A percentile compares a stretch with the other conserved stretches of the same genome.
phyloP scores from a whole-genome alignment of 176 grass and related monocot genomes.

The Alloteropsis semialata region DNA sequence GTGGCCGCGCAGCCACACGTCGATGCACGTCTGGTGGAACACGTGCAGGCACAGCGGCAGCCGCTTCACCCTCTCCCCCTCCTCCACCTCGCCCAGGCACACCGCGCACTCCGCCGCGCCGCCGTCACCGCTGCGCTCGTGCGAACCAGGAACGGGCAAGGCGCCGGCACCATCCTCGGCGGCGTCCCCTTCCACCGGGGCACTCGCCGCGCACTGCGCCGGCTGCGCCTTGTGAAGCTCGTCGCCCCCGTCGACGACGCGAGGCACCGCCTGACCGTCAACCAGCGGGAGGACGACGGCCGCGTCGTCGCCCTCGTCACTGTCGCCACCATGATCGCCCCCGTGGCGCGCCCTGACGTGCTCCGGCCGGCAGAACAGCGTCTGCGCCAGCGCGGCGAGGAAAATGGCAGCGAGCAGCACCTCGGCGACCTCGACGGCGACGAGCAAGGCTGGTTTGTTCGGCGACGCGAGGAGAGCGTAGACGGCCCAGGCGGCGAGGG shows the following conservation, averaged over 20 bases:
- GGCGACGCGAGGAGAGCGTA: neutral
- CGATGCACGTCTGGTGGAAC: conserved; percentile 39
- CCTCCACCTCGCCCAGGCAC: conserved; percentile 45
- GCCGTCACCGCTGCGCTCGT: conserved; percentile 3
- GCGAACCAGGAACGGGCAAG: neutral
- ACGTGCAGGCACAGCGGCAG: conserved; percentile 10
- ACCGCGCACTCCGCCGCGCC: conserved; percentile 37
- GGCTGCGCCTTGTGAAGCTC: neutral
- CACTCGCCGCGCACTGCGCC: neutral
- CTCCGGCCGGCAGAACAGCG: too few species aligned
- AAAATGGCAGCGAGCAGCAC: neutral
- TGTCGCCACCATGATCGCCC: too few species aligned
- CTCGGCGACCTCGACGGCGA: neutral
- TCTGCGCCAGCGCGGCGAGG: neutral
- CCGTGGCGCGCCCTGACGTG: too few species aligned
- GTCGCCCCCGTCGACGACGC: neutral
- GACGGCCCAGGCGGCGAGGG: neutral
- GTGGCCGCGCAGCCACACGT: conserved; percentile 24
- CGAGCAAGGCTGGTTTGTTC: neutral
- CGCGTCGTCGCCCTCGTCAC: too few species aligned
- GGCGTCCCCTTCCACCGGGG: neutral
- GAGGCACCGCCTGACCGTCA: neutral
- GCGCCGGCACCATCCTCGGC: too few species aligned
- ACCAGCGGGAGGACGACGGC: neutral
- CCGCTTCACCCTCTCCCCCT: neutral